Conservation (phyloP, 352 stramenopile genomes). For the Globisporangium acanthophoron region DNA sequence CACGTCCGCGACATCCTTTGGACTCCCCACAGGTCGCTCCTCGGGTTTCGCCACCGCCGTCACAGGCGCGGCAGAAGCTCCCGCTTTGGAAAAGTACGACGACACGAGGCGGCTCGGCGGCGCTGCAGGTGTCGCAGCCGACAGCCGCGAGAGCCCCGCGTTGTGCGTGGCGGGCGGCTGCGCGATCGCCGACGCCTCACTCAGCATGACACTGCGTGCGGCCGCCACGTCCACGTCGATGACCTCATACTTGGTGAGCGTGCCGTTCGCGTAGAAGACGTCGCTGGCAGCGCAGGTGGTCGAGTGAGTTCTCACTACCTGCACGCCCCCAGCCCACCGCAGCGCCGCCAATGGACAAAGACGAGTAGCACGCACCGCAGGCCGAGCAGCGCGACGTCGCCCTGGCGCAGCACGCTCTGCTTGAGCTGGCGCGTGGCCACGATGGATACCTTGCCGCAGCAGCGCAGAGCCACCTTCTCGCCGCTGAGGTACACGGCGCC, state of each 20-base stretch:
- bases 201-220: slow-evolving; percentile 21
- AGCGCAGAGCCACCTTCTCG: slow-evolving; percentile 63
- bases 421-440: slow-evolving; percentile 66
- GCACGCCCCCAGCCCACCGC: too few relatives aligned
- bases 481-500: slow-evolving; percentile 65
- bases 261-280: slow-evolving; percentile 79
- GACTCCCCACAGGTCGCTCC: background rate
- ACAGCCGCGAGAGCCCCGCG: background rate
- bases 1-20: background rate
- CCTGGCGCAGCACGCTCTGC: slow-evolving; percentile 67
- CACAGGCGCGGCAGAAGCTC: background rate
- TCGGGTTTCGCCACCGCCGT: background rate
- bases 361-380: slow-evolving; percentile 24
- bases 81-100: slow-evolving; percentile 28
- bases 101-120: slow-evolving; percentile 24
- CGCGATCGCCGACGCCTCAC: slow-evolving; percentile 13
- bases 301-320: background rate
- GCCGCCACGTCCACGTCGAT: slow-evolving; percentile 36
- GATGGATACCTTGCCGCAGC: slow-evolving; percentile 70
- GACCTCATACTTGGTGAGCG: slow-evolving; percentile 81
- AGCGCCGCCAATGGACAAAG: background rate
- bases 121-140: background rate
- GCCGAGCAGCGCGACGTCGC: slow-evolving; percentile 64
- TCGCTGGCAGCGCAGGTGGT: slow-evolving; percentile 21
- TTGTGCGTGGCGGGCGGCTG: background rate